Base-by-base conservation (phyloP, 768 basidiomycete genomes). In the Xerocomellus intermedius region DNA sequence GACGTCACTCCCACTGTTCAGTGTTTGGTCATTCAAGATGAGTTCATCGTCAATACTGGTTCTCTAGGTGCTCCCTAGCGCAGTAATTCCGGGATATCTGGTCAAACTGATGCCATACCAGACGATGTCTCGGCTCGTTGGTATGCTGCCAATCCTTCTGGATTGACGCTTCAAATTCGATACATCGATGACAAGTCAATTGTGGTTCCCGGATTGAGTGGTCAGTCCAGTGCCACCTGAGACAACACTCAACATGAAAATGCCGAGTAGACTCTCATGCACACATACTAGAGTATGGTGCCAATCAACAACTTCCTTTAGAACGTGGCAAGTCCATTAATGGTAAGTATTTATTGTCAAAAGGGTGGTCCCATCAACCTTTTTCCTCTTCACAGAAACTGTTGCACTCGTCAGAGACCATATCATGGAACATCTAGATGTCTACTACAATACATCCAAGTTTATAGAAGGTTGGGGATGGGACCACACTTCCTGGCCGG, bases 381-480 rank as follows among this genome's bases (percentile, higher is more conserved):
- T 50, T 32, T 48, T 54, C n/a, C n/a, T 28, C 13, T 17, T 13
- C 10, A 45, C 59, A 88, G 87, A 86, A 54, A 84, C 87, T 48
- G 80, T 89, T 36, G 74, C 74, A 1, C 79, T 83, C 42, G 79
- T 92, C 36, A 78, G 79, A 48, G 65, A 79, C 21, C 87, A 82
- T 69, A 83, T 93, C 50, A 69, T 82, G 12, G 68, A 76, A 9
- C 78, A 83, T 56, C 79, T 79, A 0, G 84, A 85, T 39, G 69
- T 87, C n/a, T 68, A 74, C 21, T 72, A 74, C 19, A 80, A 91
- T 66, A 79, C 73, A 14, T 75, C 80, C 21, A 80, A 77, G 59
- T 84, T 85, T 68, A 79, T 96, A 16, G 80, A 84, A 51, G 92
- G 92, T 3, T 83, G 88, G 66, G 94, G 94, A 1, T 96, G 94